phyloP scores from a whole-genome alignment of 768 basidiomycete genomes.

The Termitomyces heimii region DNA sequence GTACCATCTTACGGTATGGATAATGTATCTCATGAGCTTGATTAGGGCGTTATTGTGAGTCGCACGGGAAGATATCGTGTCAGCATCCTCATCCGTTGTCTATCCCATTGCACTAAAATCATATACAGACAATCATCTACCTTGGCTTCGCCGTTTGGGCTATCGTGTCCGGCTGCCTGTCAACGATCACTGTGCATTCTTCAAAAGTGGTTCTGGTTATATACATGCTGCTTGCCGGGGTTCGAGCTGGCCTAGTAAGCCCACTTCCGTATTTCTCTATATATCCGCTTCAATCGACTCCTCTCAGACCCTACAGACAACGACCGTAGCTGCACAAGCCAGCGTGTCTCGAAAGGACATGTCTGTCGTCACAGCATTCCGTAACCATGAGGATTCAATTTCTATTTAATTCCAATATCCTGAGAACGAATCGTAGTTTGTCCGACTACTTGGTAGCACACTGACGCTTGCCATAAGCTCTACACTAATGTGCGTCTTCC shows the following conservation, averaged over 20 bases:
- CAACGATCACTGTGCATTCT: conserved; percentile 49
- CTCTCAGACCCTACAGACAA: conserved; percentile 49
- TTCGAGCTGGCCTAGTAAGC: conserved; percentile 53
- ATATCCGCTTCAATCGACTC: neutral
- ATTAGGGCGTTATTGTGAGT: conserved; percentile 55
- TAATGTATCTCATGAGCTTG: neutral
- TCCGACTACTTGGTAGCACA: conserved; percentile 66
- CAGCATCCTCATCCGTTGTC: neutral
- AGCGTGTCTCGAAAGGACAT: conserved; percentile 66
- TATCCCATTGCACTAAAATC: neutral
- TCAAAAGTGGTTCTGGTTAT: conserved; percentile 46
- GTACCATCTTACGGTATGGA: conserved; percentile 12
- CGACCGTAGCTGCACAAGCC: conserved; percentile 68
- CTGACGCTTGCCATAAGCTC: conserved; percentile 58
- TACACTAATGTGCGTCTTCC: conserved; percentile 41
- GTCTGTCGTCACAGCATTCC: conserved; percentile 68
- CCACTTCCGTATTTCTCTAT: conserved; percentile 16
- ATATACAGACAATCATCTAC: conserved; percentile 45
- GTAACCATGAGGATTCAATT: conserved; percentile 38
- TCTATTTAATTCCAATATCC: neutral
- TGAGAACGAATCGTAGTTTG: conserved; percentile 35
- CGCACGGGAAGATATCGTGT: conserved; percentile 61
- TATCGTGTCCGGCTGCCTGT: conserved; percentile 64
- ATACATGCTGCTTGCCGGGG: conserved; percentile 54
- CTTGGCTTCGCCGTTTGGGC: conserved; percentile 66